A percentile compares a stretch with the other conserved stretches of the same genome.
Evolutionary conservation across 1,139 yeast species (phyloP).

Genomic region (Hansenula sp.): DNA sequence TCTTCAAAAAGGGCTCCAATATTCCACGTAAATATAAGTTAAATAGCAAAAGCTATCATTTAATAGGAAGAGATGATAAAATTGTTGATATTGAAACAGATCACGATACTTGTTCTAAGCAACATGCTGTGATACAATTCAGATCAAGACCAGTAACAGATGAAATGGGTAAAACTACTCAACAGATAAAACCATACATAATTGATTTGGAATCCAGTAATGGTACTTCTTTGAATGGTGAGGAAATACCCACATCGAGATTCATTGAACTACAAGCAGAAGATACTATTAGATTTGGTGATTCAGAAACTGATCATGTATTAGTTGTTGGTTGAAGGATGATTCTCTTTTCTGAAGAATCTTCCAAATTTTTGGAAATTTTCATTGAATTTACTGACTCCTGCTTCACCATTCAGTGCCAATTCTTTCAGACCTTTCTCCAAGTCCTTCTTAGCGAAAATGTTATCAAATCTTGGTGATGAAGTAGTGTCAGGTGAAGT

Average conservation of each 20-base stretch:
- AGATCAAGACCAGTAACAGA: slow-evolving; percentile 22
- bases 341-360: slow-evolving; percentile 35
- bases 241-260: slow-evolving; percentile 38
- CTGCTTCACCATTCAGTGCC: slow-evolving; percentile 44
- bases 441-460: slow-evolving; percentile 39
- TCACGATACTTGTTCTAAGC: slow-evolving; percentile 42
- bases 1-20: slow-evolving; percentile 25
- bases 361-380: slow-evolving; percentile 44
- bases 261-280: slow-evolving; percentile 43
- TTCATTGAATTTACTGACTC: slow-evolving; percentile 55
- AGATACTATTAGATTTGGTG: slow-evolving; percentile 46
- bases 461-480: slow-evolving; percentile 21
- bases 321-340: slow-evolving; percentile 12
- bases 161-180: slow-evolving; percentile 18
- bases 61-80: slow-evolving; percentile 44
- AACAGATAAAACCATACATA: slow-evolving; percentile 32
- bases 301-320: slow-evolving; percentile 30
- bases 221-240: slow-evolving; percentile 48
- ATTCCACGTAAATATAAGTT: slow-evolving; percentile 27
- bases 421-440: slow-evolving; percentile 55
- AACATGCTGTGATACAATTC: slow-evolving; percentile 56
- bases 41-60: slow-evolving; percentile 27
- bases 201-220: slow-evolving; percentile 51
- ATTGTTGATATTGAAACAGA: slow-evolving; percentile 40
- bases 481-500: slow-evolving; percentile 14